phyloP scores from a whole-genome alignment of 768 basidiomycete genomes.

The Trametes elegans region DNA sequence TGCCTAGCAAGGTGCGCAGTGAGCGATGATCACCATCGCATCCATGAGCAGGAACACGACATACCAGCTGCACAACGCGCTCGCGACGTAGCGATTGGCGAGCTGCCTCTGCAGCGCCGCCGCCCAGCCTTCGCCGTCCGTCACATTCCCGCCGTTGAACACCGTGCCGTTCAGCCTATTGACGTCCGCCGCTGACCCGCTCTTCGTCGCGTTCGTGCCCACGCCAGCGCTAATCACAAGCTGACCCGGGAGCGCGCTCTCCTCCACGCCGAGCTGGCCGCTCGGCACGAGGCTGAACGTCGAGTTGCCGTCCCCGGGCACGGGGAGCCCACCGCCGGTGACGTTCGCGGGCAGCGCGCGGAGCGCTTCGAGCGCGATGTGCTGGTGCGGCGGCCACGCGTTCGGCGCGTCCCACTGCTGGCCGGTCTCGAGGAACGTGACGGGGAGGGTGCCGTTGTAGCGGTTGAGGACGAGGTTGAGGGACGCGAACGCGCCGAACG shows the following conservation, averaged over 20 bases:
- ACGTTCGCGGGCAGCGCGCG: slow-evolving; percentile 71
- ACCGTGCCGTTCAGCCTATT: slow-evolving; percentile 56
- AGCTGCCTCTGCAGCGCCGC: slow-evolving; percentile 63
- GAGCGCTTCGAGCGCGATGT: slow-evolving; percentile 78
- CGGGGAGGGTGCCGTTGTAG: slow-evolving; percentile 86
- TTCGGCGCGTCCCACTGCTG: slow-evolving; percentile 92
- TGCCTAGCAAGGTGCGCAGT: slow-evolving; percentile 48
- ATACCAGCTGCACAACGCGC: slow-evolving; percentile 88
- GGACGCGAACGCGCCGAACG: slow-evolving; percentile 71
- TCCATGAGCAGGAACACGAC: slow-evolving; percentile 19
- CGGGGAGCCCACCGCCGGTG: slow-evolving; percentile 54
- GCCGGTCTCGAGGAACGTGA: slow-evolving; percentile 75
- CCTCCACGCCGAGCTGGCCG: slow-evolving; percentile 80
- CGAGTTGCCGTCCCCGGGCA: slow-evolving; percentile 47
- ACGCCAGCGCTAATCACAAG: slow-evolving; percentile 37
- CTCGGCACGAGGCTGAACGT: slow-evolving; percentile 68
- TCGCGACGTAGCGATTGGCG: slow-evolving; percentile 82
- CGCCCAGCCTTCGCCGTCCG: slow-evolving; percentile 62
- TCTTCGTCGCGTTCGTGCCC: slow-evolving; percentile 46
- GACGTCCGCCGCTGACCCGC: slow-evolving; percentile 58
- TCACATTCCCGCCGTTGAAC: slow-evolving; percentile 66
- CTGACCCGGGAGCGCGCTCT: slow-evolving; percentile 71
- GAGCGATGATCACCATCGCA: neutral
- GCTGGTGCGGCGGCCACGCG: slow-evolving; percentile 84
- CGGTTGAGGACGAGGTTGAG: slow-evolving; percentile 77